Conservation (phyloP, 306 rosid genomes). For the Cicer pinnatifidum region DNA sequence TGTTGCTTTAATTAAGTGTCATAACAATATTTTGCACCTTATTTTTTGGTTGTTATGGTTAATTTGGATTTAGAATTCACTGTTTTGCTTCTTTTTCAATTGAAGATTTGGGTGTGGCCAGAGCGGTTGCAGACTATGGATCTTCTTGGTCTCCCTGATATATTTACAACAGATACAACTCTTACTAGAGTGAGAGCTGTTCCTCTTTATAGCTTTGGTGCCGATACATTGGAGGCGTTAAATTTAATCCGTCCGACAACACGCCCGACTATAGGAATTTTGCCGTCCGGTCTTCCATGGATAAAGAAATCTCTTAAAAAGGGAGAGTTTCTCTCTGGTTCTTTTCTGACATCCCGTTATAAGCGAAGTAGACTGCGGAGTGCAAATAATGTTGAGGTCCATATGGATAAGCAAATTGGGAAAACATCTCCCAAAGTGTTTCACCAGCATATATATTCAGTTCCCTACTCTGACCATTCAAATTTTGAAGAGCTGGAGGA, state of each 20-base stretch:
- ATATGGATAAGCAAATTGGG: slow-evolving; percentile 44
- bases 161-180: slow-evolving; percentile 67
- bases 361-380: slow-evolving; percentile 42
- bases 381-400: slow-evolving; percentile 36
- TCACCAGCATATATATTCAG: slow-evolving; percentile 60
- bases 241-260: slow-evolving; percentile 41
- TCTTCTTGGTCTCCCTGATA: slow-evolving; percentile 65
- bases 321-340: slow-evolving; percentile 48
- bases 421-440: slow-evolving; percentile 41
- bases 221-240: slow-evolving; percentile 64
- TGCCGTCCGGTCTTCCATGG: slow-evolving; percentile 88
- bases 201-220: slow-evolving; percentile 77
- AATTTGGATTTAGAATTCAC: slow-evolving; percentile 36
- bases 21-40: neutral
- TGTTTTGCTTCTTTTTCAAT: slow-evolving; percentile 34
- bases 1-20: slow-evolving; percentile 1
- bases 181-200: slow-evolving; percentile 80
- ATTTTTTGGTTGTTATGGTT: neutral
- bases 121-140: slow-evolving; percentile 80
- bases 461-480: slow-evolving; percentile 79
- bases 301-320: slow-evolving; percentile 46
- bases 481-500: slow-evolving; percentile 60
- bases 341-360: slow-evolving; percentile 53
- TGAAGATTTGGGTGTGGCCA: slow-evolving; percentile 85
- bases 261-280: slow-evolving; percentile 72